Percentiles rank a stretch among this genome's conserved stretches.
Evolutionary conservation across 2,329 filamentous ascomycete species (phyloP).

Genomic region (Parafenestella ontariensis): DNA sequence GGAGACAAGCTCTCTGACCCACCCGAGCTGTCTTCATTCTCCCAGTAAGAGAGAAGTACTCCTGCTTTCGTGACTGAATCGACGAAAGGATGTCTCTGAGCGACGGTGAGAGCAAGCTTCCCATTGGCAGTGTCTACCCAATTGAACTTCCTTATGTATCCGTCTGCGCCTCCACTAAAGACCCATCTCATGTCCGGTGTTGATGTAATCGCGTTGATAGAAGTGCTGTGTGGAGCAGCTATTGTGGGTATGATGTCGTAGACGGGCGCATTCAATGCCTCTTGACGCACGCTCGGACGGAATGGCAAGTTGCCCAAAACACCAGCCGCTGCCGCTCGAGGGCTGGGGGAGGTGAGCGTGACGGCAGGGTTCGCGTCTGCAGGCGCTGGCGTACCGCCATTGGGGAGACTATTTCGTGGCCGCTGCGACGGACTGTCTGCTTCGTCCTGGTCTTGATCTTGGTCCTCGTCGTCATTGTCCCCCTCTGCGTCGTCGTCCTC

Average conservation of each 20-base stretch:
- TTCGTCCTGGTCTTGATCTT: constrained; percentile 54
- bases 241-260: constrained; percentile 99
- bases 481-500: constrained; percentile 53
- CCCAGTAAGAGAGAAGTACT: constrained; percentile 95
- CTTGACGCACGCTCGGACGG: constrained; percentile 72
- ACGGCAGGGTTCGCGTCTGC: constrained; percentile 55
- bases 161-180: constrained; percentile 91
- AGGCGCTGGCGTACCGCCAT: constrained; percentile 33
- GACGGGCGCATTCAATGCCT: constrained; percentile 77
- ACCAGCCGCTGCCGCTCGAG: constrained; percentile 39
- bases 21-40: constrained; percentile 81
- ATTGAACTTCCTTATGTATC: constrained; percentile 96
- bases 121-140: constrained; percentile 94
- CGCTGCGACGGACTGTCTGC: constrained; percentile 53
- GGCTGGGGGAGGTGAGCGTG: constrained; percentile 57
- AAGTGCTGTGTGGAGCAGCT: constrained; percentile 93
- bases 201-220: constrained; percentile 88
- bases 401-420: constrained; percentile 33
- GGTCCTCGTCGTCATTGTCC: constrained; percentile 50
- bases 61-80: constrained; percentile 97
- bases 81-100: constrained; percentile 94
- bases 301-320: constrained; percentile 51
- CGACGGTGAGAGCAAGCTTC: constrained; percentile 90
- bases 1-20: constrained; percentile 73
- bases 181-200: constrained; percentile 96